Evolutionary conservation across 768 basidiomycete genomes (phyloP).

Genomic region (Tylopilus intermedius): DNA sequence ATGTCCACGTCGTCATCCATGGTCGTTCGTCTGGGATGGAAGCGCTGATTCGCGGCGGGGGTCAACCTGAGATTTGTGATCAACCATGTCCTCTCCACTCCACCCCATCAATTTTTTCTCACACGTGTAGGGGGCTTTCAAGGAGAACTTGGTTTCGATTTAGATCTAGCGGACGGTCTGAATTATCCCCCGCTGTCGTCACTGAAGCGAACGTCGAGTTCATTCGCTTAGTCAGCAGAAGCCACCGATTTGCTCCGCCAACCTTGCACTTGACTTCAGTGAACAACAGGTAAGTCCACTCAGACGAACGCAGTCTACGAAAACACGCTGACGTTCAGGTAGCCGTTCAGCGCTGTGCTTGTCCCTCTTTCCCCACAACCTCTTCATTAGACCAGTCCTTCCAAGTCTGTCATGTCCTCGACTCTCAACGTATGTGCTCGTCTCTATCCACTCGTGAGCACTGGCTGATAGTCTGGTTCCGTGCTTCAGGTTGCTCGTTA

Average conservation of each 20-base stretch:
- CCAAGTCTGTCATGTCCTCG: conserved; percentile 57
- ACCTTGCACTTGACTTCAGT: conserved; percentile 11
- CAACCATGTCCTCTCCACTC: not conserved
- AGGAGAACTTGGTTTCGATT: too few relatives aligned
- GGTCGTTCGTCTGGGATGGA: not conserved
- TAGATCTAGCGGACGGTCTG: too few relatives aligned
- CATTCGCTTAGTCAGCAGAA: conserved; percentile 29
- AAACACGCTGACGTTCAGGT: not conserved
- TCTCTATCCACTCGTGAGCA: not conserved
- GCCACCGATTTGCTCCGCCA: conserved; percentile 28
- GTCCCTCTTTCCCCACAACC: conserved; percentile 5
- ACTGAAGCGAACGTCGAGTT: too few relatives aligned
- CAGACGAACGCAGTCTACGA: not conserved
- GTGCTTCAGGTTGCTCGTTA: conserved; percentile 81
- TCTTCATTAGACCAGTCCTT: conserved; percentile 11
- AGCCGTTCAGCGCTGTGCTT: conserved; percentile 15
- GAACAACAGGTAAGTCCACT: conserved; percentile 8
- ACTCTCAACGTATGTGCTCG: conserved; percentile 66
- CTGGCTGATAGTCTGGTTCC: conserved; percentile 2
- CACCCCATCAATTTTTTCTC: too few relatives aligned
- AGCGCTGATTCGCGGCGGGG: not conserved
- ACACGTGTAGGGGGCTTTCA: too few relatives aligned
- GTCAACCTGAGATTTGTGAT: not conserved
- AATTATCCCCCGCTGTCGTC: too few relatives aligned
- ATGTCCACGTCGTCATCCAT: conserved; percentile 51